Evolutionary conservation across 2,329 filamentous ascomycete genomes (phyloP).

Genomic region (Arthroderma sp.): DNA sequence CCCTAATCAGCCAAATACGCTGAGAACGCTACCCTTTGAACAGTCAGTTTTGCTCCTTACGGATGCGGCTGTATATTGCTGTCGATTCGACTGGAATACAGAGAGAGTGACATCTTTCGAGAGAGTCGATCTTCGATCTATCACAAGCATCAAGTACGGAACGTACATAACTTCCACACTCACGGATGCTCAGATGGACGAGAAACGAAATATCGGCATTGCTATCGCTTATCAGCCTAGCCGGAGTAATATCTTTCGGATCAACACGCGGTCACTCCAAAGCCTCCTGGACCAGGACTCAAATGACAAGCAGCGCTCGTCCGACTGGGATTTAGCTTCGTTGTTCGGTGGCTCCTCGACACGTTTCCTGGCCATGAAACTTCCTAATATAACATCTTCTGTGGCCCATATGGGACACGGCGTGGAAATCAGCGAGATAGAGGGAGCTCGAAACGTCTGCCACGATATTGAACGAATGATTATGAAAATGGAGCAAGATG

Average conservation of each 20-base stretch:
- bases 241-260: constrained; percentile 56
- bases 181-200: constrained; percentile 62
- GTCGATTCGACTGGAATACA: constrained; percentile 84
- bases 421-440: constrained; percentile 32
- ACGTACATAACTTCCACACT: constrained; percentile 86
- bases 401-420: constrained; percentile 10
- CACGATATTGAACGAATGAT: constrained; percentile 62
- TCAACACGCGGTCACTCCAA: constrained; percentile 70
- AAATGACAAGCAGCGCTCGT: neutral
- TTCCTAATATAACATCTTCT: constrained; percentile 23
- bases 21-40: constrained; percentile 62
- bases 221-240: constrained; percentile 64
- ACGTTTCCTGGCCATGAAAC: constrained; percentile 31
- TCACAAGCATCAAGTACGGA: constrained; percentile 62
- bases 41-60: constrained; percentile 82
- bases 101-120: constrained; percentile 93
- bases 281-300: constrained; percentile 33
- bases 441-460: constrained; percentile 52
- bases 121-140: constrained; percentile 60
- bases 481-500: constrained; percentile 28
- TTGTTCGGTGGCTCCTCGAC: constrained; percentile 25
- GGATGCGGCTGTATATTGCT: constrained; percentile 71
- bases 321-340: constrained; percentile 30
- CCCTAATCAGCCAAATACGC: constrained; percentile 56
- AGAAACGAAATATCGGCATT: constrained; percentile 69